A percentile compares a stretch with the other conserved stretches of the same genome.
Evolutionary conservation across 768 basidiomycete genomes (phyloP).

Genomic region (Psilocybe cyanescens): DNA sequence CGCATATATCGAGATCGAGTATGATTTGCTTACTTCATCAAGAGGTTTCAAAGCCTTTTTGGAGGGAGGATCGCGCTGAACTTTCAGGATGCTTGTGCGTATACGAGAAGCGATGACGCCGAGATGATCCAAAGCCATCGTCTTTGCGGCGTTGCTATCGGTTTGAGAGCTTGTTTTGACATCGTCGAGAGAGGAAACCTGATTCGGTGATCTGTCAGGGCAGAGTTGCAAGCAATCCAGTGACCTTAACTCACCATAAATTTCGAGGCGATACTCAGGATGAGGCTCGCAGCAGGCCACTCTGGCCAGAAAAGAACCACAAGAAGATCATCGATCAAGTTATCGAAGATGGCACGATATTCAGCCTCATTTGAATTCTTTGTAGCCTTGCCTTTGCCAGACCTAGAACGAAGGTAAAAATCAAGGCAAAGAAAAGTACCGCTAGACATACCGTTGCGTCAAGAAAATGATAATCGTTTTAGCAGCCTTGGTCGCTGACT

Average conservation of each 20-base stretch:
- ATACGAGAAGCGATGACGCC: conserved; percentile 91
- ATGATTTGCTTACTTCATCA: conserved; percentile 63
- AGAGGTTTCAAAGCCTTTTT: conserved; percentile 56
- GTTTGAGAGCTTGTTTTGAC: conserved; percentile 64
- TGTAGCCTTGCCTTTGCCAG: conserved; percentile 85
- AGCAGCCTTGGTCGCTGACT: conserved; percentile 84
- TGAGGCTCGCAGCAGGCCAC: conserved; percentile 91
- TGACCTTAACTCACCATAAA: conserved; percentile 64
- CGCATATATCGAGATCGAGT: neutral
- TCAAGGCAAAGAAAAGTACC: neutral
- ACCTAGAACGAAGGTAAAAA: conserved; percentile 41
- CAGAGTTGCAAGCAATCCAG: neutral
- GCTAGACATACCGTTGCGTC: conserved; percentile 56
- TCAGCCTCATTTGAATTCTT: conserved; percentile 95
- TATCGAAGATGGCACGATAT: conserved; percentile 91
- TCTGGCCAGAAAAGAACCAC: conserved; percentile 93
- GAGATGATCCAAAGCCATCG: conserved; percentile 90
- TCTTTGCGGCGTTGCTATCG: conserved; percentile 87
- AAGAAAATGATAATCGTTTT: conserved; percentile 82
- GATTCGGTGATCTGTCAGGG: neutral
- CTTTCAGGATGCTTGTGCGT: conserved; percentile 57
- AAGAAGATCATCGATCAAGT: conserved; percentile 85
- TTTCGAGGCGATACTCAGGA: conserved; percentile 80
- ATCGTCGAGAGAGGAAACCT: conserved; percentile 88
- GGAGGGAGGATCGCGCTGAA: conserved; percentile 36